Conservation (phyloP, 768 basidiomycete species). For the Porpolomopsis calyptriformis region DNA sequence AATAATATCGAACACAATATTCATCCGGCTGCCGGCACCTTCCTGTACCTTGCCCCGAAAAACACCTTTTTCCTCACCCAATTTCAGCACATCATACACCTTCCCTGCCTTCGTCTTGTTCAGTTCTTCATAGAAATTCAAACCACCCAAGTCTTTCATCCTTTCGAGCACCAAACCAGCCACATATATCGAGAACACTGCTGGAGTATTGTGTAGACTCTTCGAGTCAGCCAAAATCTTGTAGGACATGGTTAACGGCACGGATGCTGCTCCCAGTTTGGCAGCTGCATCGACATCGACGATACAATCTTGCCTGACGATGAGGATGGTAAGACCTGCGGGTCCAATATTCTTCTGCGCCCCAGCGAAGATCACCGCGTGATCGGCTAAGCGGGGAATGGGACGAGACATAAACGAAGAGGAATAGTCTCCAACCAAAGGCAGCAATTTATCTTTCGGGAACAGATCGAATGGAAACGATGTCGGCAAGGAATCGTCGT, state of each 20-base stretch:
- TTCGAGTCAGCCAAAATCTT: slow-evolving; percentile 65
- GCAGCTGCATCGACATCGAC: slow-evolving; percentile 80
- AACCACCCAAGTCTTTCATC: slow-evolving; percentile 53
- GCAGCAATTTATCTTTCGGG: slow-evolving; percentile 44
- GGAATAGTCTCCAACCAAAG: slow-evolving; percentile 91
- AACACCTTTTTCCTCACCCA: slow-evolving; percentile 61
- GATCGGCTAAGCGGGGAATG: slow-evolving; percentile 78
- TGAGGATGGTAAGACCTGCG: slow-evolving; percentile 83
- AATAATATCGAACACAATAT: slow-evolving; percentile 73
- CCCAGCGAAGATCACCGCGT: slow-evolving; percentile 92
- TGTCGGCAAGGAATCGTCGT: slow-evolving; percentile 38
- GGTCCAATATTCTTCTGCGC: slow-evolving; percentile 98
- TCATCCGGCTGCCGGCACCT: slow-evolving; percentile 89
- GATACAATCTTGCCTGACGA: slow-evolving; percentile 90
- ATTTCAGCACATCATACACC: slow-evolving; percentile 62
- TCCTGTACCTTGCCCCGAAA: slow-evolving; percentile 62
- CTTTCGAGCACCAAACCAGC: slow-evolving; percentile 73
- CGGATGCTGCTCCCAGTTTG: slow-evolving; percentile 56
- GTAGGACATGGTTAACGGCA: slow-evolving; percentile 76
- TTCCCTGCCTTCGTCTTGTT: slow-evolving; percentile 68
- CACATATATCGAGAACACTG: slow-evolving; percentile 86
- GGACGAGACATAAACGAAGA: slow-evolving; percentile 95
- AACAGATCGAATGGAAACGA: slow-evolving; percentile 80
- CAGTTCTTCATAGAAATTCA: slow-evolving; percentile 50
- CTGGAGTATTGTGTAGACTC: slow-evolving; percentile 88